Evolutionary conservation across 225 moss, liverwort and hornwort genomes (phyloP), one percentile per base, ranked within the genome.

Genomic region (Physcomitrium patens): DNA sequence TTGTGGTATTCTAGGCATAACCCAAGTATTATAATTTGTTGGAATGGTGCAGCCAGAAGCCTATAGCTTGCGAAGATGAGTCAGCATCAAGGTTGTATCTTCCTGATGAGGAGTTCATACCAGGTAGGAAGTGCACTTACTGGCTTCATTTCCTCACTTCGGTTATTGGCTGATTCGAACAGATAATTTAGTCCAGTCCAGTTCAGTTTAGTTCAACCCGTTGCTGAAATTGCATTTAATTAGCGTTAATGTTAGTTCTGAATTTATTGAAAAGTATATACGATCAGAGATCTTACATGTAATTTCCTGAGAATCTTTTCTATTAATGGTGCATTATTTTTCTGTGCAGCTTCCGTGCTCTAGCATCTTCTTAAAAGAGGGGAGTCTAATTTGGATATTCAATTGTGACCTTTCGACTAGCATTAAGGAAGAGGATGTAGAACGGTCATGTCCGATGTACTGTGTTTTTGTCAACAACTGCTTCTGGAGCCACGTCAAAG

Each of bases 301-400:
- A 50, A 55, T 57, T 10, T 44, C 17, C 28, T 37, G 9, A 20
- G 31, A 18, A 2, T 23, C n/a, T 63, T 61, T 14, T 46, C 6
- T 59, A 11, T 4, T 63, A 3, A 69, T 1, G 10, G 4, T 13
- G 16, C 8, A 44, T 31, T 3, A 31, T 58, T 12, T 53, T 45
- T 65, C 28, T 64, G 23, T 58, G 73, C 78, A 78, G 82, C 31
- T 59, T 70, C 45, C 11, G 51, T 73, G 73, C 64, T 68, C 63
- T 53, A 68, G 50, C 22, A 49, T 68, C 26, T 41, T 63, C 22
- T 65, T 12, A 46, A 63, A 56, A 1, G n/a, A 47, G 69, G 57
- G 58, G 51, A 56, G 22, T 9, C 64, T 54, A 63, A 70, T 15
- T 53, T 28, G 10, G 10, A 5, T 46, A 50, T 59, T 17, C 57